Evolutionary conservation across 2,329 filamentous ascomycete species (phyloP), one percentile per base, ranked within the genome.

Genomic region (Monilinia vaccinii-corymbosi): DNA sequence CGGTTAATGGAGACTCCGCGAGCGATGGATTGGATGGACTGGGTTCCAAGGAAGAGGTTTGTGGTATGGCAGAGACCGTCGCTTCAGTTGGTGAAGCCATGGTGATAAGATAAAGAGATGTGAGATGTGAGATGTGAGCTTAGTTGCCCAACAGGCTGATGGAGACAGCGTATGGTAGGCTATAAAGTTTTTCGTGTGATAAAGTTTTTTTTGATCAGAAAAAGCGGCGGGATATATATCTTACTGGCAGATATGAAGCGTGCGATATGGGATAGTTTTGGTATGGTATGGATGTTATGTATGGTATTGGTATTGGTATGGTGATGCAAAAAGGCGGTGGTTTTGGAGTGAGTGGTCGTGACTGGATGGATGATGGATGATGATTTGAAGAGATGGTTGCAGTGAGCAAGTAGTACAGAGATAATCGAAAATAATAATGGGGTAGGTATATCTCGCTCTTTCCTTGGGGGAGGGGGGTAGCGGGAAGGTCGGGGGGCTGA

Each of bases 31-130:
- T 59, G n/a, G 38, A 42, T 28, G 56, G 45, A 36, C 23, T 52
- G 28, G 48, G 40, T 53, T 59, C 56, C 28, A 47, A 34, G 5
- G 48, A 34, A 23, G 56, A n/a, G 18, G 28, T 38, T 52, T 34
- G 56, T 23, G 48, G 28, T 21, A 59, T 25, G n/a, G 56, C 36
- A 18, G 56, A n/a, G 25, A 38, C 56, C 48, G 21, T 46, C 14
- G 38, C 42, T 44, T 51, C 49, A 25, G 56, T 52, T 52, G 56
- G 48, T 59, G 56, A 59, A 21, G 56, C 44, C 56, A 59, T 59
- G 42, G 5, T 46, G 16, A 32, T 45, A 40, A 36, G 49, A 21
- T 23, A 5, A 31, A 18, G 38, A 21, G 38, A 4, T 11, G 34
- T 36, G 48, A 28, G 21, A 4, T 18, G 49, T 52, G 56, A 38